Evolutionary conservation across 2,329 filamentous ascomycete genomes (phyloP).

Genomic region (Rhytidhysteron rufulum): DNA sequence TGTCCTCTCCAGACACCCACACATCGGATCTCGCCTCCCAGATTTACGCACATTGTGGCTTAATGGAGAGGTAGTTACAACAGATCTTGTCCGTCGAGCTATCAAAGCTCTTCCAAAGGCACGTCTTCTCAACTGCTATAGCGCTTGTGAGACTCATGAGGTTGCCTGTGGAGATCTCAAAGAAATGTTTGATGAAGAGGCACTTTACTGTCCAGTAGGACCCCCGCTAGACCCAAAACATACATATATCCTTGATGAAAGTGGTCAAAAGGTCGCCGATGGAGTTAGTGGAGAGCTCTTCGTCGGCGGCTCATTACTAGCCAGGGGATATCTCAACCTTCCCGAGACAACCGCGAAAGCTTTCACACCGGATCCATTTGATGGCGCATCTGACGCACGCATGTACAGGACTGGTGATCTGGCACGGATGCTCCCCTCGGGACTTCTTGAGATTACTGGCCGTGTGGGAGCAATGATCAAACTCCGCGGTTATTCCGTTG

Average conservation of each 20-base stretch:
- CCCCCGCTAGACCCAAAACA: constrained; percentile 64
- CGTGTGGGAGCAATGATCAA: constrained; percentile 79
- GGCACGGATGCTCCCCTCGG: constrained; percentile 63
- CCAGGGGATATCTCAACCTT: constrained; percentile 74
- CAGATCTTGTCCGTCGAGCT: constrained; percentile 67
- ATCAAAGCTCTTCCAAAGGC: constrained; percentile 64
- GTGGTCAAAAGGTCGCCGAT: constrained; percentile 56
- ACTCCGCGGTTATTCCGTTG: constrained; percentile 72
- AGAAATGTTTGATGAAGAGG: constrained; percentile 61
- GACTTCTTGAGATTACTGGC: constrained; percentile 70
- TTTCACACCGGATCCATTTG: constrained; percentile 65
- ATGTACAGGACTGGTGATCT: constrained; percentile 75
- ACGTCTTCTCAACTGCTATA: constrained; percentile 75
- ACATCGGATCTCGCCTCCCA: constrained; percentile 61
- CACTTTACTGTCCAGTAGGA: constrained; percentile 70
- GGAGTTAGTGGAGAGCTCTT: constrained; percentile 70
- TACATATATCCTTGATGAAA: constrained; percentile 70
- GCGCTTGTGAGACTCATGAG: constrained; percentile 78
- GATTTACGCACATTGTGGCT: constrained; percentile 70
- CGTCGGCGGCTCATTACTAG: constrained; percentile 69
- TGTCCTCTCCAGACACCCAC: constrained; percentile 65
- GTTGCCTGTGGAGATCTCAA: constrained; percentile 73
- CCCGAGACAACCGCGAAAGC: constrained; percentile 72
- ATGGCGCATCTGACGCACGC: constrained; percentile 54
- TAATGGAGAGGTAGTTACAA: constrained; percentile 79